These are phyloP conservation scores for Rhizopus microsporus DNA, from an alignment of 371 early-diverging fungal species.

Conservation along the genomic window DNA sequence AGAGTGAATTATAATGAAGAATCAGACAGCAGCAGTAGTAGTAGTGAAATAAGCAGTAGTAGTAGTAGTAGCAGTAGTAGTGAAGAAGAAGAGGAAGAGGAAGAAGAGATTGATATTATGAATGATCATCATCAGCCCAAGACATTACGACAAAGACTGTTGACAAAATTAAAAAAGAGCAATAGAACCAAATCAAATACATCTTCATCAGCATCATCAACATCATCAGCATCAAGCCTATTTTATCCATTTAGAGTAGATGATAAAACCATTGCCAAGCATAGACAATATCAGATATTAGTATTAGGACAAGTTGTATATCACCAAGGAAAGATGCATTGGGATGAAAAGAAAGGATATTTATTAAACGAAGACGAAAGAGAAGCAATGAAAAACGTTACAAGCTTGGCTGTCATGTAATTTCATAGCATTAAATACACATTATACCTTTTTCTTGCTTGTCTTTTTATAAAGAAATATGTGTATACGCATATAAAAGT, in stretches of 20 bases:
- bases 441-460: neutral
- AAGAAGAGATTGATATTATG: conserved; percentile 14
- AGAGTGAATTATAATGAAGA: conserved; percentile 7
- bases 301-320: conserved; percentile 41
- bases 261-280: conserved; percentile 44
- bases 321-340: conserved; percentile 26
- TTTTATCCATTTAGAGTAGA: conserved; percentile 43
- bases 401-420: conserved; percentile 32
- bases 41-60: conserved; percentile 5
- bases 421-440: neutral
- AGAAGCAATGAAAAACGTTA: conserved; percentile 40
- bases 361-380: conserved; percentile 38
- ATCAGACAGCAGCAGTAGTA: neutral
- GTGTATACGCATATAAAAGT: neutral
- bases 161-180: conserved; percentile 10
- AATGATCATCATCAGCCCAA: conserved; percentile 2
- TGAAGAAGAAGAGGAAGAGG: conserved; percentile 11
- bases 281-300: conserved; percentile 46
- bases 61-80: neutral
- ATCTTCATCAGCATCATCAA: too few relatives aligned
- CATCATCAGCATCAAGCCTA: conserved; percentile 25
- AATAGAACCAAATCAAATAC: neutral
- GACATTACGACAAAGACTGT: conserved; percentile 3
- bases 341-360: conserved; percentile 34
- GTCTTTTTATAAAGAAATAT: neutral